A percentile compares a stretch with the other conserved stretches of the same genome.
phyloP scores from a whole-genome alignment of 805 yeast species.

The Kodamaea kakaduensis region DNA sequence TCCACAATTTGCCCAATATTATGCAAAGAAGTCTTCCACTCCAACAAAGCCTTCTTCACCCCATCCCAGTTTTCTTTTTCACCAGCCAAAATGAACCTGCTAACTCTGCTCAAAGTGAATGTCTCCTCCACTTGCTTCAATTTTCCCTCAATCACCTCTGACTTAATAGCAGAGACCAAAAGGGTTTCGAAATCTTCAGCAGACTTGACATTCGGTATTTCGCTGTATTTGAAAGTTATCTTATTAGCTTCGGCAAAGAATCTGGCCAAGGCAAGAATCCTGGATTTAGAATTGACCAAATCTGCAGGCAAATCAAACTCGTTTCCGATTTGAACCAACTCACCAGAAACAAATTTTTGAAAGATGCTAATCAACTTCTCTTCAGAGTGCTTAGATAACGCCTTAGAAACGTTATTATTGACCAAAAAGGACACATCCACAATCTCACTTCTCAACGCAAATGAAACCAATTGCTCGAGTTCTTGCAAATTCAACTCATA shows the following conservation, averaged over 20 bases:
- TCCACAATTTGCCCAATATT: slow-evolving; percentile 40
- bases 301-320: slow-evolving; percentile 19
- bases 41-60: slow-evolving; percentile 30
- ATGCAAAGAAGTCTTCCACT: slow-evolving; percentile 39
- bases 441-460: slow-evolving; percentile 33
- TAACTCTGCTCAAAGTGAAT: slow-evolving; percentile 39
- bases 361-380: slow-evolving; percentile 29
- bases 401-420: slow-evolving; percentile 36
- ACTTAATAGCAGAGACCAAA: slow-evolving; percentile 39
- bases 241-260: slow-evolving; percentile 28
- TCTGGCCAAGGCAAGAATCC: slow-evolving; percentile 38
- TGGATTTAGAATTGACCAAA: slow-evolving; percentile 31
- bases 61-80: slow-evolving; percentile 36
- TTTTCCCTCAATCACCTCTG: slow-evolving; percentile 44
- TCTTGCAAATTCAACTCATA: slow-evolving; percentile 22
- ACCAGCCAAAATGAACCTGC: slow-evolving; percentile 38
- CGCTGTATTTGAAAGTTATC: slow-evolving; percentile 32
- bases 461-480: slow-evolving; percentile 29
- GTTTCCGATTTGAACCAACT: slow-evolving; percentile 22
- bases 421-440: slow-evolving; percentile 42
- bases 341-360: slow-evolving; percentile 33
- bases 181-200: slow-evolving; percentile 35
- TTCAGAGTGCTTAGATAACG: slow-evolving; percentile 23
- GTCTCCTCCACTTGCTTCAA: slow-evolving; percentile 40
- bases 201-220: slow-evolving; percentile 30